Evolutionary conservation across 805 yeast species (phyloP), one percentile per base, ranked within the genome.

Genomic region (Barnettozyma wickerhamii): DNA sequence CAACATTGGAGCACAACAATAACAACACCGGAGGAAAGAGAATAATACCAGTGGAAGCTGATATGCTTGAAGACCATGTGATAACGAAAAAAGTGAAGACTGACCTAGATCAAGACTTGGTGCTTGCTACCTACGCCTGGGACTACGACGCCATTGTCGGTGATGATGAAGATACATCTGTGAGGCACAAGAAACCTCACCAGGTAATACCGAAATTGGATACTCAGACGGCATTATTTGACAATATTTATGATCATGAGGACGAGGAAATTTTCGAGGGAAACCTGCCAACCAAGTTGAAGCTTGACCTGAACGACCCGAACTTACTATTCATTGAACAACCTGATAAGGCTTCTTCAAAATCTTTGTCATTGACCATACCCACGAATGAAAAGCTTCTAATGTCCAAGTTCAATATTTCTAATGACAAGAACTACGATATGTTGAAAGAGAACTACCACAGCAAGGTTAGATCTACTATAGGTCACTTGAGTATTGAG

Each of bases 341-440:
- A 41, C 45, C 43, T 26, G 54, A 50, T 35, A 52, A 44, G n/a
- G 13, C 26, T 26, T 14, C 39, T 14, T 38, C 49, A 19, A 35
- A 42, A 30, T 36, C 41, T 6, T 48, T 45, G 31, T 42, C 48
- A 15, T 46, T 58, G 13, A 38, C 52, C 21, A 62, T 76, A 6
- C 84, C 90, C 3, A 60, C 71, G 2, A 73, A 66, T 43, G 85
- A 81, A 35, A 72, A 72, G 46, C 57, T 69, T 21, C 52, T 87
- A 17, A 71, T 74, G 28, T 59, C 71, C 43, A 81, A 84, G 49
- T 88, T 84, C 63, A 84, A 86, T 59, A 73, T 91, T 30, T 89
- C 97, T 7, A 93, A 93, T 62, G 99, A 93, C 62, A 74, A 76
- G 33, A 84, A 83, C 32, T 93, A 93, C 60, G 95, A 87, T 43